phyloP scores from a whole-genome alignment of 2,329 filamentous ascomycete genomes.

The Alternaria gaisen region DNA sequence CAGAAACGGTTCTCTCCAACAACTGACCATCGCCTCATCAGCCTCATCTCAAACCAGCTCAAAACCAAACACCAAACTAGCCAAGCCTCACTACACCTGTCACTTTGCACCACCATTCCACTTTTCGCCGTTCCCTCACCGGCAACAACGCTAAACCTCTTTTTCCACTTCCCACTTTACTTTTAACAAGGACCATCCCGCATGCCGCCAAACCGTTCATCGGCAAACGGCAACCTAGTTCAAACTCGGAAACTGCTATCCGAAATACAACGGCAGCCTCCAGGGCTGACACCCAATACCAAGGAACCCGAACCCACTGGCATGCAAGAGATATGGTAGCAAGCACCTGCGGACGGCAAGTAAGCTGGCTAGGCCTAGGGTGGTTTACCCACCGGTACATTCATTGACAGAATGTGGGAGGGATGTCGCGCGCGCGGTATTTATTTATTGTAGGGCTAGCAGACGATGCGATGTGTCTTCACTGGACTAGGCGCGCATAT shows the following conservation, averaged over 20 bases:
- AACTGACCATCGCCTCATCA: neutral
- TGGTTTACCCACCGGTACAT: neutral
- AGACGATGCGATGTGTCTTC: neutral
- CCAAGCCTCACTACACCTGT: neutral
- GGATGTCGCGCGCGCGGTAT: neutral
- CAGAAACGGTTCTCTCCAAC: neutral
- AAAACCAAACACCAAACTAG: neutral
- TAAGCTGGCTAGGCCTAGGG: neutral
- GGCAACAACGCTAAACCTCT: neutral
- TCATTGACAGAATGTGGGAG: neutral
- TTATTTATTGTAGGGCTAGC: neutral
- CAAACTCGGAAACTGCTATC: conserved; percentile 4
- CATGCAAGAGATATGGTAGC: neutral
- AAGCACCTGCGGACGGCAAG: neutral
- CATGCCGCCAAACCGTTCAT: conserved; percentile 9
- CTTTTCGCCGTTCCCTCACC: conserved; percentile 1
- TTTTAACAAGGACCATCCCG: conserved; percentile 7
- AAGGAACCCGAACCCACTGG: neutral
- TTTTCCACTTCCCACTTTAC: neutral
- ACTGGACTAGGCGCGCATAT: neutral
- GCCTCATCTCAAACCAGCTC: neutral
- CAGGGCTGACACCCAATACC: neutral
- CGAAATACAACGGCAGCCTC: neutral
- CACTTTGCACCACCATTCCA: neutral
- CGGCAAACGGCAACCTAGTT: conserved; percentile 8